These are phyloP conservation scores for Alisma plantagoaquatica DNA, from an alignment of 106 monocot species.

Conservation along the genomic window DNA sequence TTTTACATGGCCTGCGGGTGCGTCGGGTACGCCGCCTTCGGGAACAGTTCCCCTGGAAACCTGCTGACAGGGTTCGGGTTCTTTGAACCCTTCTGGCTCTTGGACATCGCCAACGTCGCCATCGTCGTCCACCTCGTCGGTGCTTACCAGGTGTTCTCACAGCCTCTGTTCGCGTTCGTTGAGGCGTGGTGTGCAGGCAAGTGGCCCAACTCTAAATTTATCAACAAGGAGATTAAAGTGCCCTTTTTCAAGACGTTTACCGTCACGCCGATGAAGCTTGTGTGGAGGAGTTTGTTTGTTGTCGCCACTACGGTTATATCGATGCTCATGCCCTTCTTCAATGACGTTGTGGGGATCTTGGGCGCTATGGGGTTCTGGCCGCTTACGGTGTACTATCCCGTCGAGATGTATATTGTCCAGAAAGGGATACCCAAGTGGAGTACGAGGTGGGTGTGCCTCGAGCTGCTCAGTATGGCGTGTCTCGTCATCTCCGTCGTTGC, in stretches of 20 bases:
- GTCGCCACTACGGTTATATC: slow-evolving; percentile 3
- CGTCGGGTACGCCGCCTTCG: slow-evolving; percentile 56
- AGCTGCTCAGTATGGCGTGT: slow-evolving; percentile 6
- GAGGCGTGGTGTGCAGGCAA: slow-evolving; percentile 17
- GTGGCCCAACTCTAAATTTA: slow-evolving; percentile 22
- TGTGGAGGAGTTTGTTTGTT: slow-evolving; percentile 25
- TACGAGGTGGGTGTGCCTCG: neutral
- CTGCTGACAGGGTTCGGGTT: slow-evolving; percentile 51
- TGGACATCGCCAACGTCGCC: slow-evolving; percentile 42
- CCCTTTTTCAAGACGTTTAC: slow-evolving; percentile 5
- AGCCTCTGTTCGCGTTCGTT: slow-evolving; percentile 36
- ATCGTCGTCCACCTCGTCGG: slow-evolving; percentile 46
- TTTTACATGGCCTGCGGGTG: slow-evolving; percentile 53
- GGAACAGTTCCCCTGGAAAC: slow-evolving; percentile 35
- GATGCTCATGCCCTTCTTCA: slow-evolving; percentile 10
- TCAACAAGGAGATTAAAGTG: slow-evolving; percentile 14
- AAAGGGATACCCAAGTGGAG: slow-evolving; percentile 7
- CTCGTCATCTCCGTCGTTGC: neutral
- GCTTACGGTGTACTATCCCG: slow-evolving; percentile 8
- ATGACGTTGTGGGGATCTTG: slow-evolving; percentile 8
- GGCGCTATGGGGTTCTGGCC: slow-evolving; percentile 13
- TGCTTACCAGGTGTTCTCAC: slow-evolving; percentile 44
- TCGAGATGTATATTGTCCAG: slow-evolving; percentile 9
- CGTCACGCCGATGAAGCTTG: slow-evolving; percentile 25
- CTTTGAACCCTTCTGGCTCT: slow-evolving; percentile 52